These are phyloP conservation scores for Prunus salicina DNA, from an alignment of 306 rosid genomes.

Conservation along the genomic window DNA sequence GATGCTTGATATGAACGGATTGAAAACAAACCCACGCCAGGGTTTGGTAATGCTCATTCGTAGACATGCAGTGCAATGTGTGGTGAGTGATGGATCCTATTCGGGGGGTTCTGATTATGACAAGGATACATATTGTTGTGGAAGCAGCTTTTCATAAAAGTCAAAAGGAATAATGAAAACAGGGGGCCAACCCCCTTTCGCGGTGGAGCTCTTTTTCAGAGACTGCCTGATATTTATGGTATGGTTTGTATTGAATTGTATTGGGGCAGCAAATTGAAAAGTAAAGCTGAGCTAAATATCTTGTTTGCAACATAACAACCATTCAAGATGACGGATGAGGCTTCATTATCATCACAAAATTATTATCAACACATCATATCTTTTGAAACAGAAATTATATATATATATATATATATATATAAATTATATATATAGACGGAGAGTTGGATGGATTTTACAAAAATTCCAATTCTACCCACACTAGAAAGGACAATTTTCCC, in stretches of 20 bases:
- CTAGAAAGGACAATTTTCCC: slow-evolving; percentile 46
- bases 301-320: neutral
- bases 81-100: neutral
- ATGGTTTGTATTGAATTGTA: no score
- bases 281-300: neutral
- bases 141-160: no score
- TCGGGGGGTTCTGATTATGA: neutral
- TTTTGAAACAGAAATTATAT: neutral
- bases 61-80: neutral
- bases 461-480: slow-evolving; percentile 42
- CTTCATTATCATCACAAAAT: slow-evolving; percentile 24
- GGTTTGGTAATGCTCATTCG: no score
- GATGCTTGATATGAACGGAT: neutral
- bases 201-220: no score
- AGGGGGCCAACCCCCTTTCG: no score
- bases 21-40: neutral
- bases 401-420: neutral
- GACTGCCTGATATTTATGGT: no score
- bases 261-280: no score
- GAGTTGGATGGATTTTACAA: slow-evolving; percentile 45
- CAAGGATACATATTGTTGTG: no score
- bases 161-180: no score
- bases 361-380: slow-evolving; percentile 22
- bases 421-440: neutral
- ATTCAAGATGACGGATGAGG: neutral